These are phyloP conservation scores for Naumovozyma baii DNA, from an alignment of 805 yeast species.

Conservation along the genomic window DNA sequence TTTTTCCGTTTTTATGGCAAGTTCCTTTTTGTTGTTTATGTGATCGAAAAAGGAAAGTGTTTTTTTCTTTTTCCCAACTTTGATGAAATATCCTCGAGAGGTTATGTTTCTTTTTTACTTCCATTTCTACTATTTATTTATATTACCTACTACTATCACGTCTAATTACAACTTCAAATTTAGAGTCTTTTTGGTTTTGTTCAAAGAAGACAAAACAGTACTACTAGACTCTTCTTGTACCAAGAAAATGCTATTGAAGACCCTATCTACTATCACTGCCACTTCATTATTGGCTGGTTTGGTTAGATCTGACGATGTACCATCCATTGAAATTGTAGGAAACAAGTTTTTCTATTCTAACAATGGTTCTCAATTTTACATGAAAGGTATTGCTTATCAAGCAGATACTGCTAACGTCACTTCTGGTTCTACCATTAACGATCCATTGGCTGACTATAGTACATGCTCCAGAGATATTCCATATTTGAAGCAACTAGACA, in stretches of 20 bases:
- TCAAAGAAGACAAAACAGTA: no score
- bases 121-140: background rate
- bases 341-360: conserved; percentile 69
- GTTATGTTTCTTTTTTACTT: background rate
- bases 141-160: no score
- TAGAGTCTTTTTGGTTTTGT: no score
- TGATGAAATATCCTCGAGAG: background rate
- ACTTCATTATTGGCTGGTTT: conserved; percentile 21
- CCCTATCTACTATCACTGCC: conserved; percentile 30
- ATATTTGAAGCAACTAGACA: conserved; percentile 48
- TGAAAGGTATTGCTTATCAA: conserved; percentile 76
- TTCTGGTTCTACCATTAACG: conserved; percentile 40
- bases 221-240: background rate
- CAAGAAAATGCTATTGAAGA: conserved; percentile 30
- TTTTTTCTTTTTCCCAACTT: background rate
- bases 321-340: conserved; percentile 63
- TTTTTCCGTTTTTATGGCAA: no score
- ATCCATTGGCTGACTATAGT: conserved; percentile 57
- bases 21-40: background rate
- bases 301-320: conserved; percentile 38
- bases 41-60: background rate
- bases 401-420: conserved; percentile 48
- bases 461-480: conserved; percentile 69
- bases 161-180: no score
- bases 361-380: conserved; percentile 71